Conservation (phyloP, 164 flowering plant species). For the Umbellularia californica region DNA sequence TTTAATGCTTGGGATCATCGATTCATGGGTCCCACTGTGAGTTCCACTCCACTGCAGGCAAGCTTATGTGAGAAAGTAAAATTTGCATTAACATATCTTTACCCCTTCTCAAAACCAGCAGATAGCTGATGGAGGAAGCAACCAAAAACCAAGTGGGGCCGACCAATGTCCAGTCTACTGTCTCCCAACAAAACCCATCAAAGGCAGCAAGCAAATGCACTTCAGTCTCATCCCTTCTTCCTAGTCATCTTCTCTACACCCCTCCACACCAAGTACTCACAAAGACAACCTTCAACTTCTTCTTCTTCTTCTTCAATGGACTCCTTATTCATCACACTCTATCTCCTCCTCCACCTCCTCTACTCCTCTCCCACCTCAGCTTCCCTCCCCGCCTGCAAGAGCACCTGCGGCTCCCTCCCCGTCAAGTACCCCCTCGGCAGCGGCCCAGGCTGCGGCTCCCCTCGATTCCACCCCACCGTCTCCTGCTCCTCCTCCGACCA, state of each 20-base stretch:
- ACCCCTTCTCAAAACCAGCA: too few species aligned
- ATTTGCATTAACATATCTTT: too few species aligned
- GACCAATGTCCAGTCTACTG: too few species aligned
- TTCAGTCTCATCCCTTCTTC: background rate
- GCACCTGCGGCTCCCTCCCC: slow-evolving; percentile 37
- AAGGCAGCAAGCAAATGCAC: too few species aligned
- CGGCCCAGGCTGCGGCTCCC: slow-evolving; percentile 51
- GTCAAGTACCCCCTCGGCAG: slow-evolving; percentile 46
- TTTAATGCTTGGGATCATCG: too few species aligned
- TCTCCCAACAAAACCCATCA: too few species aligned
- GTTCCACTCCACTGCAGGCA: too few species aligned
- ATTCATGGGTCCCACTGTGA: too few species aligned
- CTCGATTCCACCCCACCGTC: slow-evolving; percentile 41
- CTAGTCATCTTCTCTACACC: background rate
- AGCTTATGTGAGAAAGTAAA: too few species aligned
- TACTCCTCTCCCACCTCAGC: background rate
- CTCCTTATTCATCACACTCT: background rate
- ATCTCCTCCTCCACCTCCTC: background rate
- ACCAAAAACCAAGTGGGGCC: too few species aligned
- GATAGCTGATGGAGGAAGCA: too few species aligned
- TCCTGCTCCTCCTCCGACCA: slow-evolving; percentile 32
- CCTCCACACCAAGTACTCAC: background rate
- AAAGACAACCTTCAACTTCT: background rate
- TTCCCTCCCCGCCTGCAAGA: slow-evolving; percentile 14
- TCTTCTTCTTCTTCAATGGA: background rate